These are phyloP conservation scores for Scedosporium apiospermum DNA, from an alignment of 2,329 filamentous ascomycete genomes.

Conservation along the genomic window DNA sequence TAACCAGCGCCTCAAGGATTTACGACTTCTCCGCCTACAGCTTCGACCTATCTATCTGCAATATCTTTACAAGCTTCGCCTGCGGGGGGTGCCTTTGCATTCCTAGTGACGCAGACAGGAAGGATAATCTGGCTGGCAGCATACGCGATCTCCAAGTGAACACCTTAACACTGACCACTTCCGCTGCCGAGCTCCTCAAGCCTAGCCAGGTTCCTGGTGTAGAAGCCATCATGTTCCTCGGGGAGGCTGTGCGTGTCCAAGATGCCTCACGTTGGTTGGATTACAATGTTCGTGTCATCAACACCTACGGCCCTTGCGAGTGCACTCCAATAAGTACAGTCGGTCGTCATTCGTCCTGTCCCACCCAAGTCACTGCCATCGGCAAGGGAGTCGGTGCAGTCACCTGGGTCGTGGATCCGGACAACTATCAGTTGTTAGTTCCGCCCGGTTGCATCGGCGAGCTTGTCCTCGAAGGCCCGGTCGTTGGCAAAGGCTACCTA, in stretches of 20 bases:
- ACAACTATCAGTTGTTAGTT: slow-evolving; percentile 33
- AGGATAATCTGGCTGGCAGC: slow-evolving; percentile 38
- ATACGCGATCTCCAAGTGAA: slow-evolving; percentile 34
- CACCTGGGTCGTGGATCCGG: slow-evolving; percentile 39
- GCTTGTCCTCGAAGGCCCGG: slow-evolving; percentile 44
- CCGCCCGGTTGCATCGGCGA: slow-evolving; percentile 41
- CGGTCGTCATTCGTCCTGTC: slow-evolving; percentile 26
- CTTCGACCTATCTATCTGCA: slow-evolving; percentile 44
- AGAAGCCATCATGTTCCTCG: slow-evolving; percentile 37
- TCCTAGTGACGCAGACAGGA: slow-evolving; percentile 41
- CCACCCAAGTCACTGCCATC: too few relatives aligned
- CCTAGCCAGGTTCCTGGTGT: slow-evolving; percentile 34
- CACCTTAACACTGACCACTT: slow-evolving; percentile 40
- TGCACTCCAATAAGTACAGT: slow-evolving; percentile 43
- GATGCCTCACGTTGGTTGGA: slow-evolving; percentile 38
- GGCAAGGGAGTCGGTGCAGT: too few relatives aligned
- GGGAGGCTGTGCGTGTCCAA: slow-evolving; percentile 41
- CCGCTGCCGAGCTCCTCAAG: slow-evolving; percentile 36
- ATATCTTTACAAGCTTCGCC: slow-evolving; percentile 42
- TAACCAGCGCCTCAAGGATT: slow-evolving; percentile 25
- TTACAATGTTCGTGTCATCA: slow-evolving; percentile 33
- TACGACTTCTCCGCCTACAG: slow-evolving; percentile 41
- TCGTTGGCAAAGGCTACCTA: slow-evolving; percentile 52
- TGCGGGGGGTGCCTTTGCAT: slow-evolving; percentile 42
- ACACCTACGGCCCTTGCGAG: slow-evolving; percentile 44